Conservation (phyloP, 139 green algal species). For the Spirogloea muscicola region DNA sequence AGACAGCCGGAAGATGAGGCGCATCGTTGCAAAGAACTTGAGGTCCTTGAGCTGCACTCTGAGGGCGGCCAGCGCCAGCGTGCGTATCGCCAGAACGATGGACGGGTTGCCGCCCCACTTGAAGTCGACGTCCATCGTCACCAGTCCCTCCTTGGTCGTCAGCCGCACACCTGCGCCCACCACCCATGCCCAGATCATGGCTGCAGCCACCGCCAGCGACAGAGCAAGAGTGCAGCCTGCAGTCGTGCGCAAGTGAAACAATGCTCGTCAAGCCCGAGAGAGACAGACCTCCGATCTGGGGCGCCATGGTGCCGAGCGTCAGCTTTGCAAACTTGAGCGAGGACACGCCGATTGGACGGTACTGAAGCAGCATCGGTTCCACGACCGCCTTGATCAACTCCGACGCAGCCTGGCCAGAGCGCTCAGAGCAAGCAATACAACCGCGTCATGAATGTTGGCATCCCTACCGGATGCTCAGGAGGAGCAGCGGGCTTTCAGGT, state of each 20-base stretch:
- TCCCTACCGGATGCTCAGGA: no score
- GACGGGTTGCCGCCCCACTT: constrained; percentile 8
- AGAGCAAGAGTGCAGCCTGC: not conserved
- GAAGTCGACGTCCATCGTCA: constrained; percentile 34
- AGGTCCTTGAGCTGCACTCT: constrained; percentile 25
- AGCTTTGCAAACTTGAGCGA: constrained; percentile 26
- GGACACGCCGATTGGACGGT: constrained; percentile 10
- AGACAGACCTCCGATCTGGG: constrained; percentile 7
- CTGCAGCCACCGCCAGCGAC: not conserved
- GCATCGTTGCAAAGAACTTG: constrained; percentile 11
- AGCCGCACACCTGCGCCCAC: not conserved
- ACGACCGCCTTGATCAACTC: constrained; percentile 27
- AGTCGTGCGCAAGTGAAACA: not conserved
- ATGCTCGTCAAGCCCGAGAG: not conserved
- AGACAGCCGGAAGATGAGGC: constrained; percentile 27
- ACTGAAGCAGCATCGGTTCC: constrained; percentile 18
- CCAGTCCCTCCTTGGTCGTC: constrained; percentile 1
- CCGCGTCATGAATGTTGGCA: no score
- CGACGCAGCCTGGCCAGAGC: constrained; percentile 22
- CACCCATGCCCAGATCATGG: not conserved
- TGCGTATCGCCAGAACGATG: constrained; percentile 13
- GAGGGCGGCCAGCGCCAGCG: not conserved
- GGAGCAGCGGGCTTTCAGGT: not conserved
- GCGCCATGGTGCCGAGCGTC: constrained; percentile 21
- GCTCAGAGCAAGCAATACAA: no score